Evolutionary conservation across 768 basidiomycete genomes (phyloP).

Genomic region (Calocybe gangraenosa): DNA sequence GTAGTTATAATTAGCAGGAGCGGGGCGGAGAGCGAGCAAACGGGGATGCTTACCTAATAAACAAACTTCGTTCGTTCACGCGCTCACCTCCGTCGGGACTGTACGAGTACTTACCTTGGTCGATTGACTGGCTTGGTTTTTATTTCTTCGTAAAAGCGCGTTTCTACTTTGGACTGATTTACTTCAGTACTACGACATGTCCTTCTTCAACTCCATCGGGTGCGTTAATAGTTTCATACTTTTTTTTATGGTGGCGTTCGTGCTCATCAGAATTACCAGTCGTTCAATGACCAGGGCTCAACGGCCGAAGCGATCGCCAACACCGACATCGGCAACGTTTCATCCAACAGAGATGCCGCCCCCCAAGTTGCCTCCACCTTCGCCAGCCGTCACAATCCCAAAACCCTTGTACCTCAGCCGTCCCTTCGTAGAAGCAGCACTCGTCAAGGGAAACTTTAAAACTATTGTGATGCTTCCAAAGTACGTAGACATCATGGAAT

Average conservation of each 20-base stretch:
- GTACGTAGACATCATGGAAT: slow-evolving; percentile 98
- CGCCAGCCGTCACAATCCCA: slow-evolving; percentile 29
- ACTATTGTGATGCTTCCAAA: slow-evolving; percentile 95
- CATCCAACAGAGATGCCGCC: slow-evolving; percentile 42
- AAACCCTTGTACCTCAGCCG: slow-evolving; percentile 88
- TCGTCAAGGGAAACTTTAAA: slow-evolving; percentile 98
- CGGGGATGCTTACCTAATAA: too few relatives aligned
- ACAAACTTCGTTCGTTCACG: too few relatives aligned
- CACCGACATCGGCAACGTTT: slow-evolving; percentile 66
- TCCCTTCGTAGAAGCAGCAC: slow-evolving; percentile 94
- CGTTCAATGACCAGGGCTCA: slow-evolving; percentile 74
- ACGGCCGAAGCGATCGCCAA: slow-evolving; percentile 71
- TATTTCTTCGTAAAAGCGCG: slow-evolving; percentile 1
- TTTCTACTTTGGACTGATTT: slow-evolving; percentile 24
- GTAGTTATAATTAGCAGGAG: too few relatives aligned
- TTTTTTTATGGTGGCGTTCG: slow-evolving; percentile 5
- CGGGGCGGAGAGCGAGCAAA: too few relatives aligned
- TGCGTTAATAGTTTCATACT: slow-evolving; percentile 27
- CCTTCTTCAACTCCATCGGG: slow-evolving; percentile 83
- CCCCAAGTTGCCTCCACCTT: slow-evolving; percentile 29
- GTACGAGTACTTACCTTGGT: slow-evolving; percentile 8
- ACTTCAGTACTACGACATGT: slow-evolving; percentile 47
- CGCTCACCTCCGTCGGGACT: too few relatives aligned
- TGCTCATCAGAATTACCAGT: slow-evolving; percentile 27
- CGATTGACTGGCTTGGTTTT: slow-evolving; percentile 4